phyloP scores from a whole-genome alignment of 495 filamentous ascomycete genomes.

The Penicillium diatomitis region DNA sequence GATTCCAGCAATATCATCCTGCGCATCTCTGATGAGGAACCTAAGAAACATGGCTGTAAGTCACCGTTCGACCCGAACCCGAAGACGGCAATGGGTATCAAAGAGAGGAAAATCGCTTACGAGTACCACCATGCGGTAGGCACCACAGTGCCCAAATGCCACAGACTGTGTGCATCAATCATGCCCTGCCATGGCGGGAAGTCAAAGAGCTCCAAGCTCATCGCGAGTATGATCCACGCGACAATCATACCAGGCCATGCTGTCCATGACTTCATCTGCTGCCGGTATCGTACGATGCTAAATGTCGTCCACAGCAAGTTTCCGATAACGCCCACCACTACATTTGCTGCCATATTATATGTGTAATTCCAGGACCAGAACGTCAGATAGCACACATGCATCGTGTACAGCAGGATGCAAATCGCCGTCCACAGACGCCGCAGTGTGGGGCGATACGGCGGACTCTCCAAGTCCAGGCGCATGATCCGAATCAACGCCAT shows the following conservation, averaged over 20 bases:
- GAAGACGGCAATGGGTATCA: too few species aligned
- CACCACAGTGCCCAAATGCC: slow-evolving; percentile 87
- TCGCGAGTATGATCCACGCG: slow-evolving; percentile 81
- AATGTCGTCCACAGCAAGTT: slow-evolving; percentile 84
- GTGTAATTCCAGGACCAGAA: slow-evolving; percentile 87
- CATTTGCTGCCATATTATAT: slow-evolving; percentile 96
- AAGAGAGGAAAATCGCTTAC: slow-evolving; percentile 42
- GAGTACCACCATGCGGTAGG: slow-evolving; percentile 92
- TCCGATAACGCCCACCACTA: slow-evolving; percentile 68
- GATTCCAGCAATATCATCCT: slow-evolving; percentile 58
- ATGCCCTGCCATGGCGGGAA: slow-evolving; percentile 78
- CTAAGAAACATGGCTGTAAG: slow-evolving; percentile 29
- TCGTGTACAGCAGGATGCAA: slow-evolving; percentile 60
- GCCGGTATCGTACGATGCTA: slow-evolving; percentile 63
- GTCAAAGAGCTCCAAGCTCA: slow-evolving; percentile 92
- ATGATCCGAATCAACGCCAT: slow-evolving; percentile 73
- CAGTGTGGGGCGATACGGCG: slow-evolving; percentile 43
- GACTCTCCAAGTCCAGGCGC: slow-evolving; percentile 59
- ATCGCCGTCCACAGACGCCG: slow-evolving; percentile 65
- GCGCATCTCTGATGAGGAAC: slow-evolving; percentile 68
- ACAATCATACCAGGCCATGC: slow-evolving; percentile 90
- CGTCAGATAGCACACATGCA: slow-evolving; percentile 77
- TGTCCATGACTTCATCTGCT: slow-evolving; percentile 61
- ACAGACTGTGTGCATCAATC: slow-evolving; percentile 90
- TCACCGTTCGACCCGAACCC: too few species aligned